These are phyloP conservation scores for Leishmania martiniquensis DNA, from an alignment of 208 protist genomes.

Conservation along the genomic window DNA sequence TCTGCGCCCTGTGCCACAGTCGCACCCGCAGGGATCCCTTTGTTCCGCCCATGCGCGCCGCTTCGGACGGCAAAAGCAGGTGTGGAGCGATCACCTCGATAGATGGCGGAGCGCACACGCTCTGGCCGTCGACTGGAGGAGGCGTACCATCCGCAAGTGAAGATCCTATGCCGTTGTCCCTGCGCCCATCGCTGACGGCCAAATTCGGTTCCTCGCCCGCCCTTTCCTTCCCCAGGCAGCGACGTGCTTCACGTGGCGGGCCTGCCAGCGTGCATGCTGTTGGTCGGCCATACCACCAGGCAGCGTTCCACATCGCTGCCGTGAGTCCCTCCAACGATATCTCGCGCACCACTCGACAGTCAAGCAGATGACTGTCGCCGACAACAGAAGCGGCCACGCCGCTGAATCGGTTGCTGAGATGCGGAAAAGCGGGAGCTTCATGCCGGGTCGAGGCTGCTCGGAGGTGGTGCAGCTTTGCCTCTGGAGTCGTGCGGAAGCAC, in stretches of 20 bases:
- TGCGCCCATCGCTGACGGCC: neutral
- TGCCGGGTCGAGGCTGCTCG: neutral
- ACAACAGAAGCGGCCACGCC: neutral
- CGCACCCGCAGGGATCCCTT: no score
- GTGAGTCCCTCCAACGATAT: constrained; percentile 9
- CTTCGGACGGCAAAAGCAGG: neutral
- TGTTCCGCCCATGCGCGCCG: neutral
- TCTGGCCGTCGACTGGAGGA: neutral
- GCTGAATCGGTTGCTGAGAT: no score
- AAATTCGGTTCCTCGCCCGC: neutral
- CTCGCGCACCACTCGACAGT: constrained; percentile 5
- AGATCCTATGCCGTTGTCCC: neutral
- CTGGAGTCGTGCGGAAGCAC: neutral
- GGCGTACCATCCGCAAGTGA: neutral
- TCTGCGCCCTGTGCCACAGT: neutral
- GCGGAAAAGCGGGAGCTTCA: neutral
- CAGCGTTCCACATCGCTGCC: constrained; percentile 3
- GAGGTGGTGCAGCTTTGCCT: neutral
- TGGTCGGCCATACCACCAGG: constrained; percentile 18
- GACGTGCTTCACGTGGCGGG: neutral
- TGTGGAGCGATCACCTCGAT: constrained; percentile 16
- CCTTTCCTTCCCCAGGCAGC: neutral
- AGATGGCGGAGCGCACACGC: constrained; percentile 8
- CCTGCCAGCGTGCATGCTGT: neutral
- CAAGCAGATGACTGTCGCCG: neutral